Conservation (phyloP, 1,139 yeast species). For the Hyphopichia khmerensis region DNA sequence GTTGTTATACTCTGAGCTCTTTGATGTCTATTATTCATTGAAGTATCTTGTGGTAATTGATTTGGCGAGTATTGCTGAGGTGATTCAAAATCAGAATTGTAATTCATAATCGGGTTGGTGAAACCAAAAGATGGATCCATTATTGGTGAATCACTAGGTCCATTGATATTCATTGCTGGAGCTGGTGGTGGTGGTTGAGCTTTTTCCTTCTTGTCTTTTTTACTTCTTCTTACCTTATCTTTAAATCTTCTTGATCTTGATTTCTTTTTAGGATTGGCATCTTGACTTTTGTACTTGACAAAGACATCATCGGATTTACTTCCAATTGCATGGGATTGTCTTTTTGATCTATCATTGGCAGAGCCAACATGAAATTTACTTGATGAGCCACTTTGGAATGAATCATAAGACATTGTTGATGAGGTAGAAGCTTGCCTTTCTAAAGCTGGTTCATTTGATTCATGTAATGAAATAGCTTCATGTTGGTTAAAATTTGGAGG, state of each 20-base stretch:
- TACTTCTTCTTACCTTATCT: slow-evolving; percentile 1
- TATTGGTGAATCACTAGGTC: slow-evolving; percentile 5
- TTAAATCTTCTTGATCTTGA: slow-evolving; percentile 2
- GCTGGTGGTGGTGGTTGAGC: slow-evolving; percentile 6
- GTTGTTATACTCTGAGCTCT: slow-evolving; percentile 22
- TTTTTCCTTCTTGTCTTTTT: slow-evolving; percentile 1
- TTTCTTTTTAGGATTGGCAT: background rate
- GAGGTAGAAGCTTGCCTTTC: slow-evolving; percentile 26
- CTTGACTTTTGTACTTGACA: background rate
- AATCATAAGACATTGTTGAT: slow-evolving; percentile 31
- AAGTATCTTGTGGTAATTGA: slow-evolving; percentile 6
- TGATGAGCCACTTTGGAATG: slow-evolving; percentile 39
- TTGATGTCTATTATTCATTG: slow-evolving; percentile 9
- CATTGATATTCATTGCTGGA: slow-evolving; percentile 9
- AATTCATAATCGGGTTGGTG: slow-evolving; percentile 20
- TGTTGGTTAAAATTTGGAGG: background rate
- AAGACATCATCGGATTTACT: background rate
- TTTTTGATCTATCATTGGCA: slow-evolving; percentile 12
- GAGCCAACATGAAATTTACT: slow-evolving; percentile 33
- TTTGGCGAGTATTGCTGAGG: background rate
- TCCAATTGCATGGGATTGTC: background rate
- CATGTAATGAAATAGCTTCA: background rate
- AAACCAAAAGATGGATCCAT: slow-evolving; percentile 11
- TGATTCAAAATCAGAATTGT: slow-evolving; percentile 16
- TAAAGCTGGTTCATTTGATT: background rate